These are phyloP conservation scores for Aphanoascus verrucosus DNA, from an alignment of 2,329 filamentous ascomycete genomes.

Conservation along the genomic window DNA sequence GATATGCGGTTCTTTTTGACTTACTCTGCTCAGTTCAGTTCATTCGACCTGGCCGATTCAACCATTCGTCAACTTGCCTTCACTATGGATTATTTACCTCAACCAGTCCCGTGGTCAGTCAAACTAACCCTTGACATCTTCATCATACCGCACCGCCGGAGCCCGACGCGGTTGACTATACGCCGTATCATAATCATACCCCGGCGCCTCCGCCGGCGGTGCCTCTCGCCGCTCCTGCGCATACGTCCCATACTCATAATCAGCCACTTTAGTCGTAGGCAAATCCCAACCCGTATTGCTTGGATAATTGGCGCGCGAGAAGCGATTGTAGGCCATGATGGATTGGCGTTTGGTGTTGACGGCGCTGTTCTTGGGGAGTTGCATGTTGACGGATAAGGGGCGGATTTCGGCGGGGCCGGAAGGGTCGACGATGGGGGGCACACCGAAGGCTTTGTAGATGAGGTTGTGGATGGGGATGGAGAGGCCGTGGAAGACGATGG, in stretches of 20 bases:
- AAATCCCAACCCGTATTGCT: background rate
- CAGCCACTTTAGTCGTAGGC: background rate
- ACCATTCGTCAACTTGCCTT: too few species aligned
- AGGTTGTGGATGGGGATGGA: conserved; percentile 29
- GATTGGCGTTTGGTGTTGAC: conserved; percentile 11
- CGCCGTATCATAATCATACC: background rate
- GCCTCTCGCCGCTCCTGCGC: background rate
- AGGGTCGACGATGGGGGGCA: conserved; percentile 25
- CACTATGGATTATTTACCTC: too few species aligned
- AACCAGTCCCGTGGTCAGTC: too few species aligned
- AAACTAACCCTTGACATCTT: background rate
- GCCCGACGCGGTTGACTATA: conserved; percentile 2
- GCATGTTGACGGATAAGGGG: conserved; percentile 13
- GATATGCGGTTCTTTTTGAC: too few species aligned
- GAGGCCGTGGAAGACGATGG: conserved; percentile 31
- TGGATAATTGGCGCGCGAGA: conserved; percentile 5
- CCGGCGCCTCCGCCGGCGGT: background rate
- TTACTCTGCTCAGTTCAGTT: too few species aligned
- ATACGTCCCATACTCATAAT: conserved; percentile 1
- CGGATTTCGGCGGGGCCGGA: conserved; percentile 23
- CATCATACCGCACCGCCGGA: background rate
- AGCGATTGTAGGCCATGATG: conserved; percentile 9
- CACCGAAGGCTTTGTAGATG: conserved; percentile 25
- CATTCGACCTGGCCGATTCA: too few species aligned
- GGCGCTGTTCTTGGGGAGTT: conserved; percentile 24